These are phyloP conservation scores for Lepidium campestre DNA, from an alignment of 441 rosid genomes.

Conservation along the genomic window DNA sequence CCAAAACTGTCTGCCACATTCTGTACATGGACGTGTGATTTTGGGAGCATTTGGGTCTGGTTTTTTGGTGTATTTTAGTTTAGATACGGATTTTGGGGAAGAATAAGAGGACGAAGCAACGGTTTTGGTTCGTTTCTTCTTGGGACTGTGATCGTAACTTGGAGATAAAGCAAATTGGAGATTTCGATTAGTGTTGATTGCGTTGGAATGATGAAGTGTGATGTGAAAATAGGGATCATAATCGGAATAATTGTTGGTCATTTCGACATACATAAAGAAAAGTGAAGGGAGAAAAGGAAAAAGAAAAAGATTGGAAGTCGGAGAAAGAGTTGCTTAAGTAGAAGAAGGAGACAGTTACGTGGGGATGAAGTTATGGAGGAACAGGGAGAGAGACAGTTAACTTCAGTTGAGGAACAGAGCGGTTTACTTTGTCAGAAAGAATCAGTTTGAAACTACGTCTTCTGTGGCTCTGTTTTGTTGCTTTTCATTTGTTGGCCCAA, in stretches of 20 bases:
- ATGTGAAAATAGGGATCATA: slow-evolving; percentile 15
- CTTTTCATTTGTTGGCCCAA: slow-evolving; percentile 8
- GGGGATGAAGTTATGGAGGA: slow-evolving; percentile 18
- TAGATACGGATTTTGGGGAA: slow-evolving; percentile 19
- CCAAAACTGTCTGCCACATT: slow-evolving; percentile 76
- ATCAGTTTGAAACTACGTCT: not conserved
- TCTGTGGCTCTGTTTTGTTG: not conserved
- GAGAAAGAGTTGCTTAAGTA: slow-evolving; percentile 15
- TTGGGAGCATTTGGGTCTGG: slow-evolving; percentile 78
- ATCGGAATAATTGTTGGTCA: slow-evolving; percentile 8
- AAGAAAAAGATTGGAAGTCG: not conserved
- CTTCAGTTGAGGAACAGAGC: slow-evolving; percentile 28
- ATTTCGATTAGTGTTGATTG: slow-evolving; percentile 35
- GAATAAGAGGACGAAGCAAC: slow-evolving; percentile 7
- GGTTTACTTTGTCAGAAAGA: slow-evolving; percentile 9
- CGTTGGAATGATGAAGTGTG: slow-evolving; percentile 11
- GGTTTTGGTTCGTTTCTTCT: slow-evolving; percentile 50
- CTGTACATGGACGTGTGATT: slow-evolving; percentile 76
- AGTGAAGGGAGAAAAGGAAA: not conserved
- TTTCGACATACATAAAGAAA: not conserved
- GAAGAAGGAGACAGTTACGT: slow-evolving; percentile 27
- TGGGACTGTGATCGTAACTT: slow-evolving; percentile 32
- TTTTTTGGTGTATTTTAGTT: slow-evolving; percentile 42
- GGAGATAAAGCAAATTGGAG: slow-evolving; percentile 32
- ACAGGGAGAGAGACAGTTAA: slow-evolving; percentile 27